Base-by-base conservation (phyloP, 192 early-diverging fungal species). In the Gorgonomyces haynaldii region DNA sequence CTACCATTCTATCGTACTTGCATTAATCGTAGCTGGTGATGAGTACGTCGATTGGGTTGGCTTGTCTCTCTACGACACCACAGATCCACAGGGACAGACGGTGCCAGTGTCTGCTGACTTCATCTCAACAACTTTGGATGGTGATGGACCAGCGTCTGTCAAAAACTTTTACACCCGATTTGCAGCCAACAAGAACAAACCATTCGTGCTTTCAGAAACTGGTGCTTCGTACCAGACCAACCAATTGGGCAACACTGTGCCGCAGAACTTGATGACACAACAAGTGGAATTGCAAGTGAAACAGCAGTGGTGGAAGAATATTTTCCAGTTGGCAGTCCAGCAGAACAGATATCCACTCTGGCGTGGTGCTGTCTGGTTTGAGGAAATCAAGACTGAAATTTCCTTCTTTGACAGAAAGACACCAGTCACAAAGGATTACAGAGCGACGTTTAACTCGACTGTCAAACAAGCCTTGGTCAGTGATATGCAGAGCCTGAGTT, bases 31-130 rank as follows among this genome's bases (percentile, higher is more conserved):
- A 13, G 47, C 45, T 12, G 66, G 67, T 8, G 56, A 61, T 41
- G 67, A 66, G 9, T 61, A 42, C 8, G 67, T 69, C 1, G 67
- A 69, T 46, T 69, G 67, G 67, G 52, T 69, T n/a, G 62, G 50
- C 4, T 16, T 64, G 12, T 68, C 61, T 21, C 22, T 67, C n/a
- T 69, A 69, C 50, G 50, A 45, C 35, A 37, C 30, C 32, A 41
- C 44, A 13, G 25, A 49, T 21, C n/a, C n/a, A n/a, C n/a, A n/a
- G n/a, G n/a, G n/a, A n/a, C 31, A 52, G 19, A 38, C 36, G 15
- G 34, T 30, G 12, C 20, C 50, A 2, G 40, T 53, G 8, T 34
- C 41, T 20, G 42, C 51, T 20, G 40, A 53, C 19, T 21, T 27
- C 4, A 15, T 53, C 6, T 10, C 10, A 13, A 45, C 37, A 9